phyloP scores from a whole-genome alignment of 1,139 yeast genomes.

The Hansenula anomala region DNA sequence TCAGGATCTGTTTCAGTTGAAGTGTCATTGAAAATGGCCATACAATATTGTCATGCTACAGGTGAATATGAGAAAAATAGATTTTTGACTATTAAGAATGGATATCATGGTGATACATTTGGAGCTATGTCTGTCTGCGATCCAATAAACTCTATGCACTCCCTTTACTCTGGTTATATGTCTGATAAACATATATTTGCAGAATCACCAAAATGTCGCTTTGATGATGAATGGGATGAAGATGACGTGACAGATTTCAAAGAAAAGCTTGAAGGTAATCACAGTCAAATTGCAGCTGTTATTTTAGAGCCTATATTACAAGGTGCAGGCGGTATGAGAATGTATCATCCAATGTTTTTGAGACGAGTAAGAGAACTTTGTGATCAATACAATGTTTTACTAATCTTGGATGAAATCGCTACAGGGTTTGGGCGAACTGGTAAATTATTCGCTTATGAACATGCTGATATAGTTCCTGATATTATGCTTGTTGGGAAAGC shows the following conservation, averaged over 20 bases:
- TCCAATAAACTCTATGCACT: slow-evolving; percentile 29
- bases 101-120: slow-evolving; percentile 28
- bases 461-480: slow-evolving; percentile 27
- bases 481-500: slow-evolving; percentile 27
- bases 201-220: slow-evolving; percentile 21
- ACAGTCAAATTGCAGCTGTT: slow-evolving; percentile 28
- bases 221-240: slow-evolving; percentile 11
- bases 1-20: slow-evolving; percentile 58
- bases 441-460: slow-evolving; percentile 27
- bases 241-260: slow-evolving; percentile 23
- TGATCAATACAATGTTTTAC: slow-evolving; percentile 24
- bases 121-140: slow-evolving; percentile 28
- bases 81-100: slow-evolving; percentile 22
- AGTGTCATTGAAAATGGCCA: slow-evolving; percentile 45
- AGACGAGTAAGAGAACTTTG: slow-evolving; percentile 27
- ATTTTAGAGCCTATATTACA: slow-evolving; percentile 31
- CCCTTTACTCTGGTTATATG: slow-evolving; percentile 24
- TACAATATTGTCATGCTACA: slow-evolving; percentile 34
- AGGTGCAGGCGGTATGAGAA: slow-evolving; percentile 34
- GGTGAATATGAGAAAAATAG: slow-evolving; percentile 13
- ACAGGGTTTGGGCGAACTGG: slow-evolving; percentile 32
- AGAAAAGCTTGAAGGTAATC: slow-evolving; percentile 20
- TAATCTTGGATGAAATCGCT: slow-evolving; percentile 31
- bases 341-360: slow-evolving; percentile 27
- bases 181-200: slow-evolving; percentile 25